Percentiles rank a stretch among this genome's conserved stretches.
Conservation (phyloP, 495 filamentous ascomycete species). For the Penicillium robsamsonii region DNA sequence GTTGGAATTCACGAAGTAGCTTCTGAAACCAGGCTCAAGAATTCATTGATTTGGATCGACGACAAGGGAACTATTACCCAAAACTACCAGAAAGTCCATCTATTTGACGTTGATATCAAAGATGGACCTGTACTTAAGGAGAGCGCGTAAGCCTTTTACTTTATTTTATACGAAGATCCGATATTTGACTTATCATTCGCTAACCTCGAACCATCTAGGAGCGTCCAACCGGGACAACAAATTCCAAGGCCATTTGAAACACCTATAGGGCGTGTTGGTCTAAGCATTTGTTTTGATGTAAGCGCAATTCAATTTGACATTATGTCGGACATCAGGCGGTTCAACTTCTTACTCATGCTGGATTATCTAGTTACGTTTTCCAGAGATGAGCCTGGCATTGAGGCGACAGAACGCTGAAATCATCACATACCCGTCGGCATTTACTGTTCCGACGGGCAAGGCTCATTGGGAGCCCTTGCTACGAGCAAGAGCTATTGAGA, state of each 20-base stretch:
- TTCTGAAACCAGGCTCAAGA: conserved; percentile 54
- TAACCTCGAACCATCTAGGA: conserved; percentile 30
- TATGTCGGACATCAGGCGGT: neutral
- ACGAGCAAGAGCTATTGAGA: conserved; percentile 83
- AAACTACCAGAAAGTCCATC: conserved; percentile 74
- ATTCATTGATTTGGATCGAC: conserved; percentile 69
- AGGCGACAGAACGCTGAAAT: conserved; percentile 67
- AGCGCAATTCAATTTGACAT: conserved; percentile 12
- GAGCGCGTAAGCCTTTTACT: conserved; percentile 42
- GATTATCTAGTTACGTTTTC: conserved; percentile 64
- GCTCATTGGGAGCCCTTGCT: conserved; percentile 85
- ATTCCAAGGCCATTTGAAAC: conserved; percentile 71
- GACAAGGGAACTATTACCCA: conserved; percentile 58
- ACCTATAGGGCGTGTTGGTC: conserved; percentile 67
- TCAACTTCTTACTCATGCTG: neutral
- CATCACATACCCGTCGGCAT: conserved; percentile 85
- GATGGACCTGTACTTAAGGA: conserved; percentile 62
- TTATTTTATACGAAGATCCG: neutral
- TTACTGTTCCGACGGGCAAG: conserved; percentile 80
- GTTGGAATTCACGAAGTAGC: conserved; percentile 85
- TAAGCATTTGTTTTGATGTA: conserved; percentile 88
- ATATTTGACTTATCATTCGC: neutral
- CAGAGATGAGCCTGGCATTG: conserved; percentile 69
- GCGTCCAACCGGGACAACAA: conserved; percentile 57
- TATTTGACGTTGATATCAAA: conserved; percentile 71